Percentiles rank a stretch among this genome's conserved stretches.
Evolutionary conservation across 2,329 filamentous ascomycete genomes (phyloP).

Genomic region (Talaromyces sp.): DNA sequence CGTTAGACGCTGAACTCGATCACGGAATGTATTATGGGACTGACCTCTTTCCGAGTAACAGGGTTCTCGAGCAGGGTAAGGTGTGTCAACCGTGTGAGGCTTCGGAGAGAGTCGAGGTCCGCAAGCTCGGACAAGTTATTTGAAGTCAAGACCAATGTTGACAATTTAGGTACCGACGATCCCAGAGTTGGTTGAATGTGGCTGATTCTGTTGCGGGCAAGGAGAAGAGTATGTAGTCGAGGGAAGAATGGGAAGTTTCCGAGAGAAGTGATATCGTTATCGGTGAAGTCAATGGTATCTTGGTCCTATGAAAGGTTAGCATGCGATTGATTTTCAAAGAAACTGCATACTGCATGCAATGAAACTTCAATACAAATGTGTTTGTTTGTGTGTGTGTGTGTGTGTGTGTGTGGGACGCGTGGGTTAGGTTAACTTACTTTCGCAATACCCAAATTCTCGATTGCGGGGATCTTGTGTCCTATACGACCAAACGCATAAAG

Average conservation of each 20-base stretch:
- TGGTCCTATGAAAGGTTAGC: constrained; percentile 67
- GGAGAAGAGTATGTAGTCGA: constrained; percentile 81
- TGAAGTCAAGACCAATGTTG: constrained; percentile 76
- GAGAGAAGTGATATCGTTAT: constrained; percentile 91
- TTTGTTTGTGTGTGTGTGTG: no score
- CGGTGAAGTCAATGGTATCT: constrained; percentile 96
- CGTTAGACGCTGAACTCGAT: constrained; percentile 2
- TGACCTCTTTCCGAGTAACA: constrained; percentile 86
- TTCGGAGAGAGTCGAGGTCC: constrained; percentile 78
- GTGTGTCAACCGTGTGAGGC: constrained; percentile 73
- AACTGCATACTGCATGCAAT: background rate
- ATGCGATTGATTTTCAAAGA: background rate
- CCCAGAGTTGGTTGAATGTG: constrained; percentile 76
- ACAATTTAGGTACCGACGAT: constrained; percentile 77
- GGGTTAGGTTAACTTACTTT: constrained; percentile 63
- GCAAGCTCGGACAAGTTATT: constrained; percentile 84
- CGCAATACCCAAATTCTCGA: constrained; percentile 96
- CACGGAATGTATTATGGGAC: constrained; percentile 33
- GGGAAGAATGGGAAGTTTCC: constrained; percentile 92
- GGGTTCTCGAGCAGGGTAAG: constrained; percentile 84
- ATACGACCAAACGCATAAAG: constrained; percentile 54
- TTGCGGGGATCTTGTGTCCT: constrained; percentile 97
- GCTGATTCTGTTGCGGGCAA: constrained; percentile 84
- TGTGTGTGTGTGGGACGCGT: no score
- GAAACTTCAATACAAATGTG: background rate